phyloP scores from a whole-genome alignment of 208 protist species.

The Porcisia hertigi region DNA sequence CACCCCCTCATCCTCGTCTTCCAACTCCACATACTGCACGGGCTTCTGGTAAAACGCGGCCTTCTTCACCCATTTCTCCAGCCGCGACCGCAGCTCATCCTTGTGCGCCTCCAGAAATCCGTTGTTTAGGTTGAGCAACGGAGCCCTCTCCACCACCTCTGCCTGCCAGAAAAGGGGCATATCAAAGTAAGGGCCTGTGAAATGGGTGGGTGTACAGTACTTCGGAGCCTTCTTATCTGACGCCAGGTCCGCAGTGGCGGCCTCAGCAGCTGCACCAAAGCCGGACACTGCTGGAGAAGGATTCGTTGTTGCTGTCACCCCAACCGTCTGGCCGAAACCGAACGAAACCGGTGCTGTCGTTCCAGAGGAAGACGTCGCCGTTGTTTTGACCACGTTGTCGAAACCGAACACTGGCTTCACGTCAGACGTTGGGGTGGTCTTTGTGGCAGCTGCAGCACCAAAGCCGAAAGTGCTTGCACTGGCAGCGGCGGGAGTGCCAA shows the following conservation, averaged over 20 bases:
- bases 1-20: conserved; percentile 83
- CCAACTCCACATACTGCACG: conserved; percentile 76
- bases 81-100: conserved; percentile 51
- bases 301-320: not conserved
- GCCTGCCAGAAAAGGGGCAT: conserved; percentile 83
- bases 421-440: not conserved
- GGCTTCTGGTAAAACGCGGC: conserved; percentile 66
- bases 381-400: not conserved
- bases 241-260: not conserved
- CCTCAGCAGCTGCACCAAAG: conserved; percentile 23
- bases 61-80: conserved; percentile 71
- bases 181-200: conserved; percentile 79
- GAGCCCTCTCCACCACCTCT: conserved; percentile 69
- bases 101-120: conserved; percentile 75
- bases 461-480: conserved; percentile 9
- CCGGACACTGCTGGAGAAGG: conserved; percentile 15
- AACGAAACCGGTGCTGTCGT: conserved; percentile 10
- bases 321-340: conserved; percentile 7
- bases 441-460: conserved; percentile 4
- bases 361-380: not conserved
- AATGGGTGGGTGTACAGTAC: conserved; percentile 72
- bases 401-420: conserved; percentile 19
- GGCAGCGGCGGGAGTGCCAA: not conserved
- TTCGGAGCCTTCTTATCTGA: conserved; percentile 31
- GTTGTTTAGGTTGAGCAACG: conserved; percentile 83